Base-by-base conservation (phyloP, 2,329 filamentous ascomycete genomes). In the Epichloe bromicola region DNA sequence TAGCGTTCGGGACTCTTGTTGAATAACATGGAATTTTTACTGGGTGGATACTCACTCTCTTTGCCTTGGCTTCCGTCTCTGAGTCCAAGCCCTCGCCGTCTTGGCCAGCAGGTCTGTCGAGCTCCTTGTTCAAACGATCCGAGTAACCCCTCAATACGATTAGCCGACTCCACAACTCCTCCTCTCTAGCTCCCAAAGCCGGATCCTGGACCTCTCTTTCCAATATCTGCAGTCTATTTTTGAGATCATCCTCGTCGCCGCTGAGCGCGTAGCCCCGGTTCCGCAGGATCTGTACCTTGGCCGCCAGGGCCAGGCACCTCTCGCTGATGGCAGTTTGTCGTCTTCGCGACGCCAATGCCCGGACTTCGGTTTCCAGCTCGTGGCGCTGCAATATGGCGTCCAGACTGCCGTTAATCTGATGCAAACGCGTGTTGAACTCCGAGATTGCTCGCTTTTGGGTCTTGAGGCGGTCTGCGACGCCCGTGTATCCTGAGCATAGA, bases 91-190 rank as follows among this genome's bases (percentile, higher is more conserved):
- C 73, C 36, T 78, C 76, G 15, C 72, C 70, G 39, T 78, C 74
- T 49, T 74, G 70, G 26, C 73, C 69, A 2, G 80, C 78, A 50
- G 83, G 72, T 68, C 81, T 83, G 63, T 84, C 85, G 52, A 88
- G 75, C 70, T 93, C 86, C 59, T 79, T 80, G 61, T 84, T 83
- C 58, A 94, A 67, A 59, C 81, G 77, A 57, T 83, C 79, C 20
- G 85, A 83, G 57, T 88, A 80, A 54, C 86, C 85, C 56, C 85
- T 74, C 46, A 93, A 71, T 38, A 84, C 78, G 46, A 89, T 83
- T 69, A 93, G 78, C 44, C 87, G 74, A 56, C 86, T 88, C 87
- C 87, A 93, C 43, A 93, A 80, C 70, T 93, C 87, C 66, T 93
- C 88, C 62, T 88, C 83, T 57, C 86, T 74, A 3, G 86, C 86